These are phyloP conservation scores for Erodium moschatum DNA, from an alignment of 441 rosid species.

Conservation along the genomic window DNA sequence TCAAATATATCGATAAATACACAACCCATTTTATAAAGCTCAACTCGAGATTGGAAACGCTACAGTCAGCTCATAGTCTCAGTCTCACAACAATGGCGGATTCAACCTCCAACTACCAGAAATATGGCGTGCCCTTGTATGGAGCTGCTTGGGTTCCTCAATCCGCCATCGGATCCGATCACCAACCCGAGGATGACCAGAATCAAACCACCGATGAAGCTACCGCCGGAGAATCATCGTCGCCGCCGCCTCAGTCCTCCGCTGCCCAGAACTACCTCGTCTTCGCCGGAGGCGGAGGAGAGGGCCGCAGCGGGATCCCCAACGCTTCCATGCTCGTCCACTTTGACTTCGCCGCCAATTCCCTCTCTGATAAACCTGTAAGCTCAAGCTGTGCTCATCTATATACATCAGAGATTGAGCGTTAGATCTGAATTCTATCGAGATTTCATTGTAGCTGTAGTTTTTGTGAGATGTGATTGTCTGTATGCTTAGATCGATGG, in stretches of 20 bases:
- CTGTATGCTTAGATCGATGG: not conserved
- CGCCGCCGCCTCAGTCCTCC: conserved; percentile 7
- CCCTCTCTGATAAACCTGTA: conserved; percentile 68
- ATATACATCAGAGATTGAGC: not conserved
- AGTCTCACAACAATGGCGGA: not conserved
- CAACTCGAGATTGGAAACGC: no score
- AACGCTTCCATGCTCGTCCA: conserved; percentile 50
- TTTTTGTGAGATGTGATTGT: not conserved
- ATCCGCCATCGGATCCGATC: conserved; percentile 32
- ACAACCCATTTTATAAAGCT: no score
- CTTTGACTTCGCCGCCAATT: conserved; percentile 43
- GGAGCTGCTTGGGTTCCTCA: conserved; percentile 63
- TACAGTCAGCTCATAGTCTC: no score
- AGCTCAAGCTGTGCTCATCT: conserved; percentile 13
- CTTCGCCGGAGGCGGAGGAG: conserved; percentile 82
- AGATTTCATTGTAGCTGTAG: not conserved
- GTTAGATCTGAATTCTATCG: not conserved
- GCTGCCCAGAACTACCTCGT: conserved; percentile 33
- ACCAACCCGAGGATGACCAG: conserved; percentile 22
- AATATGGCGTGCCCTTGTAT: conserved; percentile 80
- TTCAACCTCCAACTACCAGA: conserved; percentile 35
- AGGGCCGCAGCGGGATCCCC: conserved; percentile 34
- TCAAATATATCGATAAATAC: no score
- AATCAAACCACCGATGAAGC: conserved; percentile 22
- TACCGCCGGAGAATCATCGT: not conserved